These are phyloP conservation scores for Geotrichum phurueaensis DNA, from an alignment of 1,139 yeast species.

Conservation along the genomic window DNA sequence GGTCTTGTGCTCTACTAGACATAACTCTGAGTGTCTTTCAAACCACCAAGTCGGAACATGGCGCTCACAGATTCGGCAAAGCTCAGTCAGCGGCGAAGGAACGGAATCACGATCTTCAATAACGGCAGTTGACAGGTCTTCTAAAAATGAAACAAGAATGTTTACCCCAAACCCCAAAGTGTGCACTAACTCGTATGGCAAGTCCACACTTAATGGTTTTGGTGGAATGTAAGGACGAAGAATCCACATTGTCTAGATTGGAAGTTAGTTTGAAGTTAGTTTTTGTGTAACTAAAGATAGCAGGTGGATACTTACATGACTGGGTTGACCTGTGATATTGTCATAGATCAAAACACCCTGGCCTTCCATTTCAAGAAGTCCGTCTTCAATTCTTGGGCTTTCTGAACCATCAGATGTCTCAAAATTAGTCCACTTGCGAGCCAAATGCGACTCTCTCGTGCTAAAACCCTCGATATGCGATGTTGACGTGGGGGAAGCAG, in stretches of 20 bases:
- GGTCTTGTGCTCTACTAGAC: constrained; percentile 77
- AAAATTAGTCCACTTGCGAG: neutral
- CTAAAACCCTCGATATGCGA: neutral
- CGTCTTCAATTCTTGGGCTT: neutral
- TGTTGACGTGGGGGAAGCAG: constrained; percentile 5
- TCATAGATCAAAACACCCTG: constrained; percentile 92
- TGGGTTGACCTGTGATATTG: constrained; percentile 50
- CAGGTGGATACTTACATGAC: constrained; percentile 42
- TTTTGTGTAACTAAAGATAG: neutral
- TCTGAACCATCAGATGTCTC: neutral
- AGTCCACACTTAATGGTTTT: constrained; percentile 51
- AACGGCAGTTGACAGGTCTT: constrained; percentile 56
- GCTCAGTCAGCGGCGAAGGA: constrained; percentile 70
- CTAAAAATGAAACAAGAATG: constrained; percentile 68
- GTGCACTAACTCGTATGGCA: constrained; percentile 62
- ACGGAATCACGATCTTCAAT: constrained; percentile 57
- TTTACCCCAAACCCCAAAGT: constrained; percentile 86
- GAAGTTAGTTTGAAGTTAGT: constrained; percentile 13
- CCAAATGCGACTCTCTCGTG: neutral
- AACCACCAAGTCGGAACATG: constrained; percentile 96
- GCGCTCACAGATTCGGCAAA: constrained; percentile 89
- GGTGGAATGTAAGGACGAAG: constrained; percentile 68
- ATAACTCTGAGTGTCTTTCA: constrained; percentile 83
- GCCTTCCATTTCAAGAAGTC: constrained; percentile 67
- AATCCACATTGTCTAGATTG: constrained; percentile 75